phyloP scores from a whole-genome alignment of 768 basidiomycete genomes.

The Galerina marginata region DNA sequence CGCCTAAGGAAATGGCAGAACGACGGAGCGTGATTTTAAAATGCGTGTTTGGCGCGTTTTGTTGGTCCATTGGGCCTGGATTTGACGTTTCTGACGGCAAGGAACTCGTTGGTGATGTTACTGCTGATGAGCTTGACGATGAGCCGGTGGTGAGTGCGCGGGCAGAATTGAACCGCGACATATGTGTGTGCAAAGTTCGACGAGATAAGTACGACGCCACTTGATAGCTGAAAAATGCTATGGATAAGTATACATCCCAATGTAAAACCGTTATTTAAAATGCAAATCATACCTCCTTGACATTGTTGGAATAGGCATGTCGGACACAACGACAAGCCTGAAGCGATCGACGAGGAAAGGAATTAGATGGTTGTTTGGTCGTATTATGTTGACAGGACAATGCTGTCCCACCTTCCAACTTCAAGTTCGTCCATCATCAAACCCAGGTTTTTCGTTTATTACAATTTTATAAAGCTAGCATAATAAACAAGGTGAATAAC shows the following conservation, averaged over 20 bases:
- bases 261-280: not conserved
- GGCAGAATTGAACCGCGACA: slow-evolving; percentile 11
- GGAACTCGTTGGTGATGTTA: not conserved
- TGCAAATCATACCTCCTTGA: not conserved
- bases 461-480: too few relatives aligned
- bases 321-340: not conserved
- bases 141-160: slow-evolving; percentile 20
- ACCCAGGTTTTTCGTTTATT: too few relatives aligned
- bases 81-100: not conserved
- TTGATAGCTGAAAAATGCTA: not conserved
- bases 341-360: not conserved
- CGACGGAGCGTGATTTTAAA: slow-evolving; percentile 90
- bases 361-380: not conserved
- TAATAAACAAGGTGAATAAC: too few relatives aligned
- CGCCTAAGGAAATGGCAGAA: slow-evolving; percentile 83
- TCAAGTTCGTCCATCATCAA: too few relatives aligned
- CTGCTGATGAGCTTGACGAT: slow-evolving; percentile 10
- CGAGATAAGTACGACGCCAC: slow-evolving; percentile 11
- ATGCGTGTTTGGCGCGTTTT: slow-evolving; percentile 59
- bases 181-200: slow-evolving; percentile 16
- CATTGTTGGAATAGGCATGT: not conserved
- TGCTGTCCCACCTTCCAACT: not conserved
- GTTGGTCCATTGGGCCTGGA: not conserved
- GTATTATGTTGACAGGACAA: not conserved
- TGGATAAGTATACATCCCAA: not conserved